Conservation (phyloP, 1,284 basidiomycete species). For the Cryptococcus hybrid region DNA sequence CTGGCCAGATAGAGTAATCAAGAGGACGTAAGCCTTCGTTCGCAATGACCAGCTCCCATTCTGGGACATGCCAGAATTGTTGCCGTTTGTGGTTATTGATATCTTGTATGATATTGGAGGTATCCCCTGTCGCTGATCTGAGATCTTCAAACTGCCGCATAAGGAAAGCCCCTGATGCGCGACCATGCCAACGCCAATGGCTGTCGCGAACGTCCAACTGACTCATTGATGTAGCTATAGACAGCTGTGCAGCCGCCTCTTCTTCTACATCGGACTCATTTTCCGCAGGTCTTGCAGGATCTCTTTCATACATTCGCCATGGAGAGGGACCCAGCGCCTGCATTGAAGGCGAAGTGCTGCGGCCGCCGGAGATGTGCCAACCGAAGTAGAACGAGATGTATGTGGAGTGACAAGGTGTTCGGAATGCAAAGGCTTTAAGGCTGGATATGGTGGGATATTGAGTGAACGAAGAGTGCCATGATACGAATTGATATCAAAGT, state of each 20-base stretch:
- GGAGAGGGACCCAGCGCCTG: slow-evolving; percentile 31
- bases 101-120: slow-evolving; percentile 25
- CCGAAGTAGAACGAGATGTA: slow-evolving; percentile 2
- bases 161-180: slow-evolving; percentile 66
- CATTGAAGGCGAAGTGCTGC: slow-evolving; percentile 16
- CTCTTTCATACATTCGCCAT: slow-evolving; percentile 35
- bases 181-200: slow-evolving; percentile 63
- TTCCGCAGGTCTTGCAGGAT: slow-evolving; percentile 27
- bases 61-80: slow-evolving; percentile 47
- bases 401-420: neutral
- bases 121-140: slow-evolving; percentile 45
- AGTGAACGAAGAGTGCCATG: slow-evolving; percentile 29
- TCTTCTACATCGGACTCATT: slow-evolving; percentile 21
- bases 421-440: slow-evolving; percentile 26
- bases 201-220: slow-evolving; percentile 42
- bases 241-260: slow-evolving; percentile 16
- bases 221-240: slow-evolving; percentile 30
- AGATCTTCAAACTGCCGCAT: slow-evolving; percentile 64
- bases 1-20: slow-evolving; percentile 46
- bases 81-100: slow-evolving; percentile 31
- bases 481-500: slow-evolving; percentile 59
- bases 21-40: slow-evolving; percentile 35
- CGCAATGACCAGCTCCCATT: slow-evolving; percentile 48
- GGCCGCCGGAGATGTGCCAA: neutral
- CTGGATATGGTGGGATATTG: slow-evolving; percentile 40